These are phyloP conservation scores for Cyathus striatus DNA, from an alignment of 768 basidiomycete species.

Conservation along the genomic window DNA sequence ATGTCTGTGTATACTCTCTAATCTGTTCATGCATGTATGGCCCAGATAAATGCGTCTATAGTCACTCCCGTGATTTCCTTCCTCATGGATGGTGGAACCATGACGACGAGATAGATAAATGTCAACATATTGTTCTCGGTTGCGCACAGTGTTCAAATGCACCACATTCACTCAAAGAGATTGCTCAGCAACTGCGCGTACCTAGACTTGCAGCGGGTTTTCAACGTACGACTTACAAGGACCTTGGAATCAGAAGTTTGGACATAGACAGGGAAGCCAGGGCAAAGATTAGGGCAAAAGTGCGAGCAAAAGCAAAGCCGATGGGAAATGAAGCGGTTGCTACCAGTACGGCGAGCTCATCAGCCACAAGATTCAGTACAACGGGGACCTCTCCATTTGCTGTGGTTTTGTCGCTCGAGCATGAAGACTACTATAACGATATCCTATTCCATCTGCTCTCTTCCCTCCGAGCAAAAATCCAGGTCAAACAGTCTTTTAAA, in stretches of 20 bases:
- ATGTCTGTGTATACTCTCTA: conserved; percentile 33
- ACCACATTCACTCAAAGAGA: too few relatives aligned
- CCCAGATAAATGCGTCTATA: conserved; percentile 36
- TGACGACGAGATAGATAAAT: conserved; percentile 15
- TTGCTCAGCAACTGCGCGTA: too few relatives aligned
- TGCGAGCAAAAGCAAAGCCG: too few relatives aligned
- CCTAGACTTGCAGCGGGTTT: too few relatives aligned
- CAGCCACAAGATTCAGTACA: too few relatives aligned
- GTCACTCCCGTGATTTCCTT: conserved; percentile 41
- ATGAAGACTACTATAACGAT: conserved; percentile 4
- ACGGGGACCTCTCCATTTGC: too few relatives aligned
- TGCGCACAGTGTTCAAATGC: background rate
- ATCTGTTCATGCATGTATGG: conserved; percentile 31
- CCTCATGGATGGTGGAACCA: conserved; percentile 44
- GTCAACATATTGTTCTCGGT: background rate
- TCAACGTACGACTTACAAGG: too few relatives aligned
- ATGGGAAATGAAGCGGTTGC: too few relatives aligned
- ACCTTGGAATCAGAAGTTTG: too few relatives aligned
- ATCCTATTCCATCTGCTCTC: conserved; percentile 19
- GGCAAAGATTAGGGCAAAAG: too few relatives aligned
- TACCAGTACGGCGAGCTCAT: too few relatives aligned
- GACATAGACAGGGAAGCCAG: too few relatives aligned
- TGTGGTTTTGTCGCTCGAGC: background rate
- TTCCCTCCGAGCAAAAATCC: conserved; percentile 17
- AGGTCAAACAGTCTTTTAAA: conserved; percentile 12